Conservation (phyloP, 2,329 filamentous ascomycete species). For the Ilyonectria destructans region DNA sequence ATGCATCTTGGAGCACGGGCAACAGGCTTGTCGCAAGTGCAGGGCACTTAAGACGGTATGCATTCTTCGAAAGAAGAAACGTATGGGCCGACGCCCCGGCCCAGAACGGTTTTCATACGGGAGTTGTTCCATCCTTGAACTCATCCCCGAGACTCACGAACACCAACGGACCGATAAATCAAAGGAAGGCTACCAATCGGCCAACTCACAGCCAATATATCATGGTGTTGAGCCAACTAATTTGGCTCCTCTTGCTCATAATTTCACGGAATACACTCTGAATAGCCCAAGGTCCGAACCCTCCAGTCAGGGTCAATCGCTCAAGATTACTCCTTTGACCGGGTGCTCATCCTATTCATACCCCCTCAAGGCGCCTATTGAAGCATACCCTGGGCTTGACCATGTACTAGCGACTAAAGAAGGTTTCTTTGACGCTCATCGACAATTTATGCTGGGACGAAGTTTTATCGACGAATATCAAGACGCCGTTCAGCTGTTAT, state of each 20-base stretch:
- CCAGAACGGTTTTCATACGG: not conserved
- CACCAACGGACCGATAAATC: too few relatives aligned
- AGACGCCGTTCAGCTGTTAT: conserved; percentile 5
- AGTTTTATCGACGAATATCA: conserved; percentile 23
- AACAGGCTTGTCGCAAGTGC: not conserved
- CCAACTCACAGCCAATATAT: too few relatives aligned
- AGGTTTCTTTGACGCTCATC: conserved; percentile 28
- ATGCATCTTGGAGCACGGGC: not conserved
- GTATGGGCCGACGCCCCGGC: not conserved
- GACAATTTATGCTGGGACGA: conserved; percentile 28
- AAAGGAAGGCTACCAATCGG: too few relatives aligned
- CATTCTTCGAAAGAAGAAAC: not conserved
- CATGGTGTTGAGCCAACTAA: too few relatives aligned
- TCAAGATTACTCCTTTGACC: not conserved
- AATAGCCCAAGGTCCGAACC: too few relatives aligned
- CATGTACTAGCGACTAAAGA: conserved; percentile 11
- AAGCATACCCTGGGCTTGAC: not conserved
- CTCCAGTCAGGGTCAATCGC: too few relatives aligned
- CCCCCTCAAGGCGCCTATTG: too few relatives aligned
- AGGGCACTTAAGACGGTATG: not conserved
- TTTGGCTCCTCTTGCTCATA: too few relatives aligned
- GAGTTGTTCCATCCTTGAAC: not conserved
- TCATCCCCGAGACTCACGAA: not conserved
- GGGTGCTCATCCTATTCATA: not conserved
- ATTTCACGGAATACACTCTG: too few relatives aligned